Evolutionary conservation across 768 basidiomycete species (phyloP), one percentile per base, ranked within the genome.

Genomic region (Trametes meyenii): DNA sequence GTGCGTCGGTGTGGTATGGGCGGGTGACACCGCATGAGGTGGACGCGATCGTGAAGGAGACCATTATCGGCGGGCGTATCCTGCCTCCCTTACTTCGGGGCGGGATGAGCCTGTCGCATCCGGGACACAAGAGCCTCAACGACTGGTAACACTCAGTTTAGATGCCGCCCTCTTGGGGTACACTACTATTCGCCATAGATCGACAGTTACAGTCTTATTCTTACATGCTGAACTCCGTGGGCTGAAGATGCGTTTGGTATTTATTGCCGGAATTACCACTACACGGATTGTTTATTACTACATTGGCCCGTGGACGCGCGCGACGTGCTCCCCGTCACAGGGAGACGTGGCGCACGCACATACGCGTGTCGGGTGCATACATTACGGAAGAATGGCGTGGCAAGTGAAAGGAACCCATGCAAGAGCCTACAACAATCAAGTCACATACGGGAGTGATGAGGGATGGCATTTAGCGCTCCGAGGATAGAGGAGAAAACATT

Each of bases 21-120:
- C 87, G 96, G 24, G 94, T 97, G 6, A 89, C 90, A 24, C 88
- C 96, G 8, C 89, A 94, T 71, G 91, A 96, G 69, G 90, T 95
- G 50, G 87, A 89, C 61, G 84, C 88, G 5, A 87, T 96, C 57
- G 93, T 95, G 49, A 83, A 86, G 66, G 89, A 93, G 67, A 99
- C 96, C 17, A 86, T 99, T 63, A 80, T 95, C 58, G 80, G 83
- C 19, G 96, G 96, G 2, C 83, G 87, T 69, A 83, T 99, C 53
- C 81, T 98, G 16, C 90, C 94, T 0, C 84, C 89, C 14, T 81
- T 98, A 17, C 80, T 98, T 46, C 85, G 96, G 13, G 94, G 92
- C 4, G 96, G 94, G 0, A 73, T 94, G 57, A 91, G 96, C 69
- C 81, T 98, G 62, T 78, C 81, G 23, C 76, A 83, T 52, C 88